Conservation (phyloP, 2,329 filamentous ascomycete species). For the Xylaria digitata region DNA sequence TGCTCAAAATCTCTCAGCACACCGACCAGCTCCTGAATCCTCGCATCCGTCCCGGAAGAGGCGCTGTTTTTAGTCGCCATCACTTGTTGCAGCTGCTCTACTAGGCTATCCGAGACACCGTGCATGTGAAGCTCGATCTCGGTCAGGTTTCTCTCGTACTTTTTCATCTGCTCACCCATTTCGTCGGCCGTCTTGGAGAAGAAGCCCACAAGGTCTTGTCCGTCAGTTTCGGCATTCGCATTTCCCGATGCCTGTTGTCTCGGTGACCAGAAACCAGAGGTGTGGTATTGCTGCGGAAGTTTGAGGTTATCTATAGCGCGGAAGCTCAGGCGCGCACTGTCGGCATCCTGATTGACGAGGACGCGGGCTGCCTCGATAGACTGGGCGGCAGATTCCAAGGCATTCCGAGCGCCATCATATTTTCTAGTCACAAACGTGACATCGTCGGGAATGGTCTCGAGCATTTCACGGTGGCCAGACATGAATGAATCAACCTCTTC, state of each 20-base stretch:
- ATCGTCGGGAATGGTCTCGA: slow-evolving; percentile 60
- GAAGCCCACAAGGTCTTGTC: slow-evolving; percentile 71
- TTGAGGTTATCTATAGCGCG: slow-evolving; percentile 60
- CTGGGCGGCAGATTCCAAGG: slow-evolving; percentile 55
- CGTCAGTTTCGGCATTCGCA: slow-evolving; percentile 59
- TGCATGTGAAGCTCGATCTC: slow-evolving; percentile 75
- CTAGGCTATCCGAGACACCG: slow-evolving; percentile 69
- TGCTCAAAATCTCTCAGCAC: slow-evolving; percentile 74
- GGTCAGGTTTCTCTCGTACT: slow-evolving; percentile 67
- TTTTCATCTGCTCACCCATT: slow-evolving; percentile 67
- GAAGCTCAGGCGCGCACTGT: slow-evolving; percentile 58
- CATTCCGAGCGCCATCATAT: slow-evolving; percentile 57
- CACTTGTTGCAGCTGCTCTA: slow-evolving; percentile 68
- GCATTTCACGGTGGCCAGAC: slow-evolving; percentile 66
- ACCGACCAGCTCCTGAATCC: slow-evolving; percentile 63
- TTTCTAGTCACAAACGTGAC: slow-evolving; percentile 59
- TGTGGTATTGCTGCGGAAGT: slow-evolving; percentile 63
- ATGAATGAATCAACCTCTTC: slow-evolving; percentile 78
- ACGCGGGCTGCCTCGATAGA: slow-evolving; percentile 57
- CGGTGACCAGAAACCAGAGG: slow-evolving; percentile 57
- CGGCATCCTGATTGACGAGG: slow-evolving; percentile 56
- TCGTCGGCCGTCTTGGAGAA: slow-evolving; percentile 73
- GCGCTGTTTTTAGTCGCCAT: slow-evolving; percentile 56
- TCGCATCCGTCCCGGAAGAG: slow-evolving; percentile 57
- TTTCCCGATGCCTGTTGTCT: slow-evolving; percentile 55